phyloP scores from a whole-genome alignment of 768 basidiomycete species.

The Collybia nuda region DNA sequence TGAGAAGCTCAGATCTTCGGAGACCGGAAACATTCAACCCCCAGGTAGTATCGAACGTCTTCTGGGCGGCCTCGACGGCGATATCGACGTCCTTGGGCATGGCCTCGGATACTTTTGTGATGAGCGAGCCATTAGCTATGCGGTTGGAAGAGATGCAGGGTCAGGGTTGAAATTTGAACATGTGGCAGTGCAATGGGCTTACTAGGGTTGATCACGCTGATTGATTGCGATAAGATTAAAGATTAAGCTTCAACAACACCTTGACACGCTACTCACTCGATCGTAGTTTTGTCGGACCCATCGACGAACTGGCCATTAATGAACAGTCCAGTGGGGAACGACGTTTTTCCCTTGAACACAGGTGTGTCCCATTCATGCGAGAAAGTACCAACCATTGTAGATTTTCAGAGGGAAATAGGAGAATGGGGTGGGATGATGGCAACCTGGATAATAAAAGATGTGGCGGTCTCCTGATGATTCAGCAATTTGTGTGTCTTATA shows the following conservation, averaged over 20 bases:
- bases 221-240: constrained; percentile 5
- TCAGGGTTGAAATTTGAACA: neutral
- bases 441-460: neutral
- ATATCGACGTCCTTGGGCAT: constrained; percentile 70
- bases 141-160: constrained; percentile 11
- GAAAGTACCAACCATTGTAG: constrained; percentile 32
- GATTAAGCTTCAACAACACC: constrained; percentile 3
- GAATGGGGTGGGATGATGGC: neutral
- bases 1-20: constrained; percentile 38
- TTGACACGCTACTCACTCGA: constrained; percentile 53
- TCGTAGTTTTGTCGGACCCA: constrained; percentile 49
- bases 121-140: constrained; percentile 60
- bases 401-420: neutral
- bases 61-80: constrained; percentile 68
- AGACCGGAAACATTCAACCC: constrained; percentile 45
- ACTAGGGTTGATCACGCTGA: constrained; percentile 58
- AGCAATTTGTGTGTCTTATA: too few species aligned
- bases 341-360: constrained; percentile 56
- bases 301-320: constrained; percentile 71
- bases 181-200: constrained; percentile 9
- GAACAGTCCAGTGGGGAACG: constrained; percentile 68
- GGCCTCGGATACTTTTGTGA: constrained; percentile 58
- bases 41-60: constrained; percentile 35
- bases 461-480: too few species aligned
- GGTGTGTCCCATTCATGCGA: constrained; percentile 51